phyloP scores from a whole-genome alignment of 1,284 basidiomycete genomes.

The Xerocomus amazonicus region DNA sequence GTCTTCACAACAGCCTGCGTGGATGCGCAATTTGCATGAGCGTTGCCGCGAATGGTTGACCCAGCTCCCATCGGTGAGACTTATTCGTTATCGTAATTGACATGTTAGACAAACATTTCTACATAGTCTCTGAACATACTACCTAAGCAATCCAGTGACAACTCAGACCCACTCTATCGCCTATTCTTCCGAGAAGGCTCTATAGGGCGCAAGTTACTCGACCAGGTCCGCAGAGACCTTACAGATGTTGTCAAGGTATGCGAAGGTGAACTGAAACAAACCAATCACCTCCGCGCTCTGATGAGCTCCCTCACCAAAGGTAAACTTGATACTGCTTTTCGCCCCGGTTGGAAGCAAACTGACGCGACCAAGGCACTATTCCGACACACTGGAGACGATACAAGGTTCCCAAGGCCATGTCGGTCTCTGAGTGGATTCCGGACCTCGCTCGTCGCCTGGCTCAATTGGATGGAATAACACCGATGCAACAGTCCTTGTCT shows the following conservation, averaged over 20 bases:
- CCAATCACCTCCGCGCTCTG: conserved; percentile 85
- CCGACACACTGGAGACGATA: conserved; percentile 86
- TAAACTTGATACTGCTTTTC: conserved; percentile 27
- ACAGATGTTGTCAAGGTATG: conserved; percentile 81
- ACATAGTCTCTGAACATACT: conserved; percentile 60
- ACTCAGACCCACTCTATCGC: conserved; percentile 81
- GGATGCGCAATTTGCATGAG: conserved; percentile 84
- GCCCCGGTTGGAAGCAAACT: conserved; percentile 3
- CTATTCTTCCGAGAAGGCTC: conserved; percentile 87
- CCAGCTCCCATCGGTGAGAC: conserved; percentile 66
- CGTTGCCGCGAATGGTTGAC: conserved; percentile 82
- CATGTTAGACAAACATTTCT: conserved; percentile 1
- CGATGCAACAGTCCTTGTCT: conserved; percentile 56
- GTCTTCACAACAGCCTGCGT: conserved; percentile 76
- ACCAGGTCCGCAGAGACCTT: conserved; percentile 77
- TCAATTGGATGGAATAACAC: conserved; percentile 78
- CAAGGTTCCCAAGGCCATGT: conserved; percentile 80
- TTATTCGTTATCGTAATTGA: neutral
- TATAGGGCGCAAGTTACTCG: conserved; percentile 74
- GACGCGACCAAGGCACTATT: conserved; percentile 62
- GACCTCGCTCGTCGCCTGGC: conserved; percentile 75
- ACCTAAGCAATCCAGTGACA: conserved; percentile 61
- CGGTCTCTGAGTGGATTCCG: conserved; percentile 81
- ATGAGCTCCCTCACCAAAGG: conserved; percentile 90
- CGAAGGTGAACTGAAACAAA: conserved; percentile 86